Evolutionary conservation across 2,329 filamentous ascomycete species (phyloP), one percentile per base, ranked within the genome.

Genomic region (Zasmidium citrigriseum): DNA sequence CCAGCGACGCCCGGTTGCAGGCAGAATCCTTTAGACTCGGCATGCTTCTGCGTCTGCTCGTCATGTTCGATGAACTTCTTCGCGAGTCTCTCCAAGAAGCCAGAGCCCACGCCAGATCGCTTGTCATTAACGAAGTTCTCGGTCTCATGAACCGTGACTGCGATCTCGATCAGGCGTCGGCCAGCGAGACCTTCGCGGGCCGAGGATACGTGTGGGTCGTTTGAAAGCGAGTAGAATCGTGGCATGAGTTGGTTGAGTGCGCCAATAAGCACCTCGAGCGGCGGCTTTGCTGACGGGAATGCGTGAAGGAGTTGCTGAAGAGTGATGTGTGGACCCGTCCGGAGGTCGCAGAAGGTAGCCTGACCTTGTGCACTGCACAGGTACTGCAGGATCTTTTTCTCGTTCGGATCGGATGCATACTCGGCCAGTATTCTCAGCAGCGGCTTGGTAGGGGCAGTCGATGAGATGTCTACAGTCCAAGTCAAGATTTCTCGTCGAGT

Each of bases 171-270:
- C 59, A 98, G 79, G 25, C 93, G 89, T 64, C 90, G 89, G 65
- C 85, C 83, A 63, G 89, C 85, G 41, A 86, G 84, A 63, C 89
- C 89, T 62, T 86, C 84, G 21, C 87, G 83, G 62, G 84, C 83
- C 61, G 84, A 89, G 2, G 86, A 89, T 66, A 96, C 86, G 64
- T 95, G 90, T 0, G 95, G 95, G 70, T 99, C 95, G 73, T 96
- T 97, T 54, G 93, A 97, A 14, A 99, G 86, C 3, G 93, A 98
- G 79, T 99, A 99, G 80, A 99, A 99, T 60, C 95, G 90, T 2
- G 95, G 95, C 93, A 98, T 98, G 52, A 98, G 83, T 50, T 91
- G 89, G 68, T 89, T 90, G 54, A 97, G 84, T 46, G 89, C 84
- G 2, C 89, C 90, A 34, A 97, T 83, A 11, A 99, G 81, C 59